Evolutionary conservation across 257 asterid genomes (phyloP).

Genomic region (Thymus mandschuricus): DNA sequence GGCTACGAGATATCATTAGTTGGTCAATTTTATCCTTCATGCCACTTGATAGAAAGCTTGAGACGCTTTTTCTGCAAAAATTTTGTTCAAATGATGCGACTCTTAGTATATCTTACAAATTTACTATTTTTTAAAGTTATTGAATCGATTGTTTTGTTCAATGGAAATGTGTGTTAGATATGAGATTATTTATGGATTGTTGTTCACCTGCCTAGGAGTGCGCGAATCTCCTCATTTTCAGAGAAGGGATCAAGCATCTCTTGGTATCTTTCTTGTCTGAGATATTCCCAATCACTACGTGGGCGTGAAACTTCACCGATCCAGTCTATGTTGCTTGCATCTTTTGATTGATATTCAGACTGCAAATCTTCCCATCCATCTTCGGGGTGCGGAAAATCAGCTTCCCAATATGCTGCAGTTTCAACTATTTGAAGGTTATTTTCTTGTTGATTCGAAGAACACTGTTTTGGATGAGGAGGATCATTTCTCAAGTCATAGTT

Average conservation of each 20-base stretch:
- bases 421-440: slow-evolving; percentile 30
- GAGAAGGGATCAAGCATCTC: slow-evolving; percentile 90
- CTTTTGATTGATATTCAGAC: slow-evolving; percentile 44
- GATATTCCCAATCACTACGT: slow-evolving; percentile 85
- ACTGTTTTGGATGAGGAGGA: neutral
- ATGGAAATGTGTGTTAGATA: no score
- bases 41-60: slow-evolving; percentile 72
- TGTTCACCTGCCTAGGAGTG: slow-evolving; percentile 70
- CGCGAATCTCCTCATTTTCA: slow-evolving; percentile 70
- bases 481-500: neutral
- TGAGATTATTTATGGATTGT: no score
- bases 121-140: no score
- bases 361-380: slow-evolving; percentile 63
- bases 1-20: slow-evolving; percentile 61
- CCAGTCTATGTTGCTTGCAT: slow-evolving; percentile 60
- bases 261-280: slow-evolving; percentile 83
- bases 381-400: slow-evolving; percentile 47
- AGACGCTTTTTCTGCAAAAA: slow-evolving; percentile 71
- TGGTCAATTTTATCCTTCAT: slow-evolving; percentile 69
- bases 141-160: no score
- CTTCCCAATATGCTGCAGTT: slow-evolving; percentile 48
- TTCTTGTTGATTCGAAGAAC: slow-evolving; percentile 34
- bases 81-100: no score
- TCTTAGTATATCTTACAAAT: no score
- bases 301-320: slow-evolving; percentile 83